Percentiles rank a stretch among this genome's conserved stretches.
phyloP scores from a whole-genome alignment of 495 filamentous ascomycete species.

The Tuber brumale region DNA sequence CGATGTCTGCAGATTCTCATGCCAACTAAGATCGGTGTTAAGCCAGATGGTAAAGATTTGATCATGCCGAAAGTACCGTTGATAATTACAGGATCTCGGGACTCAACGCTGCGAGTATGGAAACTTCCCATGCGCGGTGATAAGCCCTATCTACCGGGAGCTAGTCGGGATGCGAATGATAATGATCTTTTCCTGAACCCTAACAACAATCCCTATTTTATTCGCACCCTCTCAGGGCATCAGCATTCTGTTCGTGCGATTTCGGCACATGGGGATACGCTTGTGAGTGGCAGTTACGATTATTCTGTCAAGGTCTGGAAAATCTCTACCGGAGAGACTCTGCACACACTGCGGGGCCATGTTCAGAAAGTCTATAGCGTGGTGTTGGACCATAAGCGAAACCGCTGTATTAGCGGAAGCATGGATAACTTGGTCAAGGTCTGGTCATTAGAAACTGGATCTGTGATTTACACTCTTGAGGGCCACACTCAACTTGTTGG shows the following conservation, averaged over 20 bases:
- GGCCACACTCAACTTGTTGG: slow-evolving; percentile 92
- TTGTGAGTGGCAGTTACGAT: slow-evolving; percentile 99
- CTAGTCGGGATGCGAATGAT: slow-evolving; percentile 26
- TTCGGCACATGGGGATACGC: slow-evolving; percentile 85
- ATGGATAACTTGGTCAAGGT: slow-evolving; percentile 99
- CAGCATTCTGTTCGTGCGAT: slow-evolving; percentile 96
- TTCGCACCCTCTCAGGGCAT: slow-evolving; percentile 80
- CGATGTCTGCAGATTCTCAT: slow-evolving; percentile 92
- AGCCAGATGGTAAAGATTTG: slow-evolving; percentile 63
- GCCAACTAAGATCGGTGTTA: slow-evolving; percentile 68
- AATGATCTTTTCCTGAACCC: slow-evolving; percentile 56
- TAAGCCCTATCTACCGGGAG: slow-evolving; percentile 59
- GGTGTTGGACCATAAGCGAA: slow-evolving; percentile 83
- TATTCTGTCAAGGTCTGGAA: slow-evolving; percentile 95
- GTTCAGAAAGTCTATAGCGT: slow-evolving; percentile 95
- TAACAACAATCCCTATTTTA: slow-evolving; percentile 88
- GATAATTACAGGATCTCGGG: slow-evolving; percentile 94
- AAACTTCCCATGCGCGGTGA: slow-evolving; percentile 80
- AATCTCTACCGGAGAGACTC: slow-evolving; percentile 86
- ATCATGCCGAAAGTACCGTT: slow-evolving; percentile 88
- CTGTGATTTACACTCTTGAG: slow-evolving; percentile 81
- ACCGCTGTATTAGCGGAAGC: slow-evolving; percentile 92
- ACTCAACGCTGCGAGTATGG: slow-evolving; percentile 93
- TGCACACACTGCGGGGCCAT: slow-evolving; percentile 83
- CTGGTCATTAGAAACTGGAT: slow-evolving; percentile 89